These are phyloP conservation scores for Scedosporium boydii DNA, from an alignment of 2,329 filamentous ascomycete species.

Conservation along the genomic window DNA sequence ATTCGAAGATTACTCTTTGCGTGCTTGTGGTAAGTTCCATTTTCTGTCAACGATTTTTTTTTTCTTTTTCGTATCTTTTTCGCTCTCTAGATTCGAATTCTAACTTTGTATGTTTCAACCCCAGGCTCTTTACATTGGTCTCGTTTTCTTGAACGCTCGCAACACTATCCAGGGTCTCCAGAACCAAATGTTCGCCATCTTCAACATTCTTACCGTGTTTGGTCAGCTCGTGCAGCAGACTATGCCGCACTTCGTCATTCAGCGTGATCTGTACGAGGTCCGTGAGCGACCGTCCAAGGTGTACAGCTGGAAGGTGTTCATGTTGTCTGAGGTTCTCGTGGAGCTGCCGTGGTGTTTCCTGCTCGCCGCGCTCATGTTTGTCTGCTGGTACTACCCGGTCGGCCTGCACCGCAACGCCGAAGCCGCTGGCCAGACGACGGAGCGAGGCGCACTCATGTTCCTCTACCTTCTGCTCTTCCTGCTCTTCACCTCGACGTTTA, in stretches of 20 bases:
- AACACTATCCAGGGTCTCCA: conserved; percentile 69
- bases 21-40: conserved; percentile 28
- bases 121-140: conserved; percentile 65
- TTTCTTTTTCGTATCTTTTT: too few species aligned
- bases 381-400: conserved; percentile 80
- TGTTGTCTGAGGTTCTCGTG: conserved; percentile 72
- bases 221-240: conserved; percentile 70
- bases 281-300: conserved; percentile 77
- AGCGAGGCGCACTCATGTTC: conserved; percentile 72
- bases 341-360: conserved; percentile 79
- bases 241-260: conserved; percentile 79
- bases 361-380: conserved; percentile 66
- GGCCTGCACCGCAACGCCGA: conserved; percentile 64
- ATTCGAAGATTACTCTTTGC: conserved; percentile 67
- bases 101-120: neutral
- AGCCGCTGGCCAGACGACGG: conserved; percentile 47
- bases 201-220: conserved; percentile 76
- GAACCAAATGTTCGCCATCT: conserved; percentile 80
- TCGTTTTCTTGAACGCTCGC: conserved; percentile 65
- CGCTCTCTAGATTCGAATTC: neutral
- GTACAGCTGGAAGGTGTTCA: conserved; percentile 79
- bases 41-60: too few species aligned
- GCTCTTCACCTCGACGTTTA: conserved; percentile 73
- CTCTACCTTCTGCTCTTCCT: conserved; percentile 67
- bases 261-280: conserved; percentile 74